Conservation (phyloP, 2,329 filamentous ascomycete genomes). For the Podosphaera leucotricha region DNA sequence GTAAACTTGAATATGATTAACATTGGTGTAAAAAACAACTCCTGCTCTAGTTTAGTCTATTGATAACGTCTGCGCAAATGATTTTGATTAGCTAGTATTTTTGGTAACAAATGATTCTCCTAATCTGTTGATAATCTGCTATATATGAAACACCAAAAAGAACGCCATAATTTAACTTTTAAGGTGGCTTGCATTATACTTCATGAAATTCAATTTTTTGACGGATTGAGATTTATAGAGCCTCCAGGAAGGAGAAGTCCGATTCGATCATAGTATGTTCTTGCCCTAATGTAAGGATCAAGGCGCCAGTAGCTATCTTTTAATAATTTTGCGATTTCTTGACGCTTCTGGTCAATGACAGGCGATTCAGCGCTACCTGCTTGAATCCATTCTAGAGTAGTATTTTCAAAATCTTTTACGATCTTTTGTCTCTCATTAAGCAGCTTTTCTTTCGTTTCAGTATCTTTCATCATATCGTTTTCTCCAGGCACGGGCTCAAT, state of each 20-base stretch:
- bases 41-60: background rate
- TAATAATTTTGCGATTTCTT: slow-evolving; percentile 37
- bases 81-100: no score
- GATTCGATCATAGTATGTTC: slow-evolving; percentile 62
- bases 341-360: slow-evolving; percentile 31
- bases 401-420: slow-evolving; percentile 49
- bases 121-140: background rate
- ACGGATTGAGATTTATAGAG: slow-evolving; percentile 45
- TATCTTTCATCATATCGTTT: slow-evolving; percentile 50
- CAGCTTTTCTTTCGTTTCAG: slow-evolving; percentile 36
- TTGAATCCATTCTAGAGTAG: slow-evolving; percentile 53
- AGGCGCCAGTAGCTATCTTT: slow-evolving; percentile 65
- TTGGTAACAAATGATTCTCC: background rate
- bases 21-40: background rate
- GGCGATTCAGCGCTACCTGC: slow-evolving; percentile 16
- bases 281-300: slow-evolving; percentile 67
- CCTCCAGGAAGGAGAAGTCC: slow-evolving; percentile 48
- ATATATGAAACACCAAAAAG: background rate
- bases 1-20: slow-evolving; percentile 20
- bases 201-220: slow-evolving; percentile 2
- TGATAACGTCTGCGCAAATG: no score
- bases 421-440: slow-evolving; percentile 37
- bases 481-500: slow-evolving; percentile 53
- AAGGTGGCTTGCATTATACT: background rate
- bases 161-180: background rate